These are phyloP conservation scores for Aspergillus sp. DNA, from an alignment of 2,329 filamentous ascomycete species.

Conservation along the genomic window DNA sequence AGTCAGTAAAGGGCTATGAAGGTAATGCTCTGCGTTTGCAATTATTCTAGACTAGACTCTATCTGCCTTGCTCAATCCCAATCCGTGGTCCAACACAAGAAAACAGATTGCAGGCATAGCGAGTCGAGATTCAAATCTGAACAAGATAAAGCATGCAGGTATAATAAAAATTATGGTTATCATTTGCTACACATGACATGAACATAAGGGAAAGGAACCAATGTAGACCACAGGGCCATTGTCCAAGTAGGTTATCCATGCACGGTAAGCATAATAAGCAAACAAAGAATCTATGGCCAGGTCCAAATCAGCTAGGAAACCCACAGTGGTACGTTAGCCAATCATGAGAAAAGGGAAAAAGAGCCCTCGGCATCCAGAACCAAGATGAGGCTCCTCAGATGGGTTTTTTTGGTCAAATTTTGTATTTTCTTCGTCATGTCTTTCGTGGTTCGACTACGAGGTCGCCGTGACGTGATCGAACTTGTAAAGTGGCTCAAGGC, in stretches of 20 bases:
- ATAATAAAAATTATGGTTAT: not conserved
- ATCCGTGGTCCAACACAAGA: not conserved
- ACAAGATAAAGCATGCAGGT: not conserved
- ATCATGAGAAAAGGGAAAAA: not conserved
- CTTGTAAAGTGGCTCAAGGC: slow-evolving; percentile 57
- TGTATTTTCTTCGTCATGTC: not conserved
- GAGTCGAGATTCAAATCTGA: not conserved
- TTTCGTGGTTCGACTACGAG: not conserved
- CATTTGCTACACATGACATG: not conserved
- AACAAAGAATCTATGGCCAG: not conserved
- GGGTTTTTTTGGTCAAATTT: not conserved
- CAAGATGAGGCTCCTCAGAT: not conserved
- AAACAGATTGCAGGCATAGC: not conserved
- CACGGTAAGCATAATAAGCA: not conserved
- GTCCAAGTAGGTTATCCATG: not conserved
- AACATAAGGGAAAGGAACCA: not conserved
- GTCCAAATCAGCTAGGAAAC: not conserved
- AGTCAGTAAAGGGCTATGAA: not conserved
- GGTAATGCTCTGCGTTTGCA: not conserved
- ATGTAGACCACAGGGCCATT: not conserved
- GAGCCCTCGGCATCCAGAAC: not conserved
- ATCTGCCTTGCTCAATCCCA: not conserved
- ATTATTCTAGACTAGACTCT: not conserved
- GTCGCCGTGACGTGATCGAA: slow-evolving; percentile 40
- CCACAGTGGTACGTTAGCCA: not conserved